These are phyloP conservation scores for Jamesozyma lodderae DNA, from an alignment of 805 yeast genomes.

Conservation along the genomic window DNA sequence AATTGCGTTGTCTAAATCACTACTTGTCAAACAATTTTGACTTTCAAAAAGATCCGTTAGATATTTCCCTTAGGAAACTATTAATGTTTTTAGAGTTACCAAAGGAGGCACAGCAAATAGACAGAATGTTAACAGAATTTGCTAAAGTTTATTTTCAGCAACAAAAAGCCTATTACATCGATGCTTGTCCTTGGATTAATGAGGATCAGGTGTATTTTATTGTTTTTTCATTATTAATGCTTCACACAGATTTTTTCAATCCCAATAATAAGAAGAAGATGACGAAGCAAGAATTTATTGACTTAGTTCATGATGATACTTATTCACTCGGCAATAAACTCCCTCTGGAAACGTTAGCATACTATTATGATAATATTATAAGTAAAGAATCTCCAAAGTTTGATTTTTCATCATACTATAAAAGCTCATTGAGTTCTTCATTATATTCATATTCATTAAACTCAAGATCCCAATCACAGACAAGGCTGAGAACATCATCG, in stretches of 20 bases:
- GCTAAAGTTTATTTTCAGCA: slow-evolving; percentile 41
- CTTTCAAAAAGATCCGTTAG: slow-evolving; percentile 50
- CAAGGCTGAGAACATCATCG: no score
- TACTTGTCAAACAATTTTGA: slow-evolving; percentile 35
- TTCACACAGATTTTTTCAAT: slow-evolving; percentile 70
- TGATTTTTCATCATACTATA: slow-evolving; percentile 14
- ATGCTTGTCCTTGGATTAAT: slow-evolving; percentile 25
- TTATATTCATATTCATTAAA: no score
- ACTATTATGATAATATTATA: slow-evolving; percentile 60
- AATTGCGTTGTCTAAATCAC: slow-evolving; percentile 19
- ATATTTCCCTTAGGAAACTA: slow-evolving; percentile 53
- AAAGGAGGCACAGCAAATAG: slow-evolving; percentile 68
- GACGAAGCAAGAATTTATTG: slow-evolving; percentile 53
- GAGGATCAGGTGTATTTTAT: slow-evolving; percentile 52
- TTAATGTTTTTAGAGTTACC: slow-evolving; percentile 54
- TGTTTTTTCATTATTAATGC: slow-evolving; percentile 55
- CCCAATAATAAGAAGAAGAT: slow-evolving; percentile 58
- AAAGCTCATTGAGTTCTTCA: no score
- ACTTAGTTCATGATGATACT: slow-evolving; percentile 33
- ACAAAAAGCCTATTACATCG: slow-evolving; percentile 9
- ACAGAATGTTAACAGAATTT: slow-evolving; percentile 52
- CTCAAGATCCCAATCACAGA: no score
- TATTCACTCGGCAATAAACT: slow-evolving; percentile 22
- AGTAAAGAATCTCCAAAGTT: slow-evolving; percentile 41
- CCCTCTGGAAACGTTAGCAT: slow-evolving; percentile 40